These are phyloP conservation scores for Suillus alpinus DNA, from an alignment of 768 basidiomycete genomes.

Conservation along the genomic window DNA sequence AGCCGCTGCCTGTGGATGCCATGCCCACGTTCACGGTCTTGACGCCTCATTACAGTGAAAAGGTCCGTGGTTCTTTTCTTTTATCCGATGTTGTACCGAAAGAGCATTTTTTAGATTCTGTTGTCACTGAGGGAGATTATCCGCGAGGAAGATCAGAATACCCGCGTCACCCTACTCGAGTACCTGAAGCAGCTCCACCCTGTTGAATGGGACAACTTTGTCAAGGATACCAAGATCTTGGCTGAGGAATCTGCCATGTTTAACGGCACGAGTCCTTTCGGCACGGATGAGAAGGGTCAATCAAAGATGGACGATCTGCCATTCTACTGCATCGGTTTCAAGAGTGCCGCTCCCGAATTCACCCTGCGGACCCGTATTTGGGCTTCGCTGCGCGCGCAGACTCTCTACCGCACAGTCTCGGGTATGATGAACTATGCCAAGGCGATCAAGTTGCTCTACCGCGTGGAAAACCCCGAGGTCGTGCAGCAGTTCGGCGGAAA, in stretches of 20 bases:
- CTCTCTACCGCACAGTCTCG: slow-evolving; percentile 96
- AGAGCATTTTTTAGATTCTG: slow-evolving; percentile 59
- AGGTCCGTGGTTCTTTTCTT: slow-evolving; percentile 45
- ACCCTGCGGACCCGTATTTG: slow-evolving; percentile 98
- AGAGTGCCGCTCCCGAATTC: slow-evolving; percentile 96
- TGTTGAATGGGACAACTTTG: slow-evolving; percentile 99
- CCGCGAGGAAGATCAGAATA: slow-evolving; percentile 95
- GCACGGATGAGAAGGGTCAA: slow-evolving; percentile 76
- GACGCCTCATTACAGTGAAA: slow-evolving; percentile 98
- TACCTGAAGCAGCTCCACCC: slow-evolving; percentile 98
- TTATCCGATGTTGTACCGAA: slow-evolving; percentile 7
- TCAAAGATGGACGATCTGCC: slow-evolving; percentile 91
- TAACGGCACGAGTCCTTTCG: slow-evolving; percentile 72
- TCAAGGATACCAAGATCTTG: slow-evolving; percentile 98
- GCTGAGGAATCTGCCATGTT: slow-evolving; percentile 92
- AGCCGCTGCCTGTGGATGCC: slow-evolving; percentile 93
- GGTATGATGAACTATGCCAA: slow-evolving; percentile 99
- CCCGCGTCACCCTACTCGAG: slow-evolving; percentile 94
- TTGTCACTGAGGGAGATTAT: slow-evolving; percentile 97
- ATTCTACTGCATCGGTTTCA: slow-evolving; percentile 99
- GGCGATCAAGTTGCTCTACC: slow-evolving; percentile 98
- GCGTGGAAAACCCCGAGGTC: slow-evolving; percentile 98
- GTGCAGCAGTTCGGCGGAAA: slow-evolving; percentile 97
- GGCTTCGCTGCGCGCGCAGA: slow-evolving; percentile 98
- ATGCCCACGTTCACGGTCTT: slow-evolving; percentile 99